Conservation (phyloP, 192 early-diverging fungal species). For the Gryganskiella cystojenkinii region DNA sequence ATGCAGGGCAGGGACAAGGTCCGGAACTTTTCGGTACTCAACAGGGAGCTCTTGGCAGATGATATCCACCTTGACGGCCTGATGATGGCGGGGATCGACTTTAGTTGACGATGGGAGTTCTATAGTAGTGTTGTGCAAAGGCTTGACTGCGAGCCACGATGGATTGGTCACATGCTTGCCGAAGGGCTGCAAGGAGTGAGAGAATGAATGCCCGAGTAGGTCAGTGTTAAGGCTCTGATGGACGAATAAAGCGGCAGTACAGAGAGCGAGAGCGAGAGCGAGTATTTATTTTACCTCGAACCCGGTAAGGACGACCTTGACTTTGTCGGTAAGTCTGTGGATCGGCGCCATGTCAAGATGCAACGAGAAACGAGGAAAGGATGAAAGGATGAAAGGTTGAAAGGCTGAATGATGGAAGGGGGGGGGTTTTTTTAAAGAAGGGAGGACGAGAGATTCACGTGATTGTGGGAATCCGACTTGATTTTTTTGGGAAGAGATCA, state of each 20-base stretch:
- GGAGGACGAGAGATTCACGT: too few relatives aligned
- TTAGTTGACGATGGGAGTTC: slow-evolving; percentile 16
- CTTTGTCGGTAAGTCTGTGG: slow-evolving; percentile 16
- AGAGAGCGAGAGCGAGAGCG: not conserved
- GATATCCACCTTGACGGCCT: slow-evolving; percentile 26
- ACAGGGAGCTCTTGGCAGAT: slow-evolving; percentile 63
- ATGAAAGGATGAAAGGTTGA: too few relatives aligned
- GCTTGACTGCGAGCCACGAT: slow-evolving; percentile 39
- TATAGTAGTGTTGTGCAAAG: slow-evolving; percentile 29
- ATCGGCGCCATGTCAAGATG: slow-evolving; percentile 52
- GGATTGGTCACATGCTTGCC: slow-evolving; percentile 39
- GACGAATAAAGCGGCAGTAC: too few relatives aligned
- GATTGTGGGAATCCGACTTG: too few relatives aligned
- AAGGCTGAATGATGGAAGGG: too few relatives aligned
- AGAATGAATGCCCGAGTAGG: not conserved
- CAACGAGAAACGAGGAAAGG: too few relatives aligned
- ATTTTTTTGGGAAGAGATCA: too few relatives aligned
- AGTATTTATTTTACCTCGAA: slow-evolving; percentile 30
- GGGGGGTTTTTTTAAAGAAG: too few relatives aligned
- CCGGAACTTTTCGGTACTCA: slow-evolving; percentile 62
- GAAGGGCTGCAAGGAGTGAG: slow-evolving; percentile 17
- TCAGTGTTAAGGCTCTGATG: too few relatives aligned
- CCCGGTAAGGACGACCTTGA: slow-evolving; percentile 48
- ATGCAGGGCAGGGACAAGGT: slow-evolving; percentile 56
- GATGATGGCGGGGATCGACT: slow-evolving; percentile 10